A percentile compares a stretch with the other conserved stretches of the same genome.
Evolutionary conservation across 176 grass and related monocot genomes (phyloP).

Genomic region (Puya raimondii): DNA sequence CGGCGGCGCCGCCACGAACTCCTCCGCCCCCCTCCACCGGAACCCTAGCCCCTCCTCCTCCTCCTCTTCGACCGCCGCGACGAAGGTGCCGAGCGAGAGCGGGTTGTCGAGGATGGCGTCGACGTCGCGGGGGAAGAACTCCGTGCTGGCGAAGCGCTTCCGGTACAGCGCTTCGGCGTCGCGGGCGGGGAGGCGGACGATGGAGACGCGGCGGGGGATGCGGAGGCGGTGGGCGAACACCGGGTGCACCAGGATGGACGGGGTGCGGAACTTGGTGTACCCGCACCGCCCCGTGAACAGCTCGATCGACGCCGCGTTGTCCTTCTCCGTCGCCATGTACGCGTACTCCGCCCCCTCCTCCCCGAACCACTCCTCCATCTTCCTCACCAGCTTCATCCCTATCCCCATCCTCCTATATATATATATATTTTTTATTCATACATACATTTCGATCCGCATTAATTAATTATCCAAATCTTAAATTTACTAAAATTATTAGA

Average conservation of each 20-base stretch:
- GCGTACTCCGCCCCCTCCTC: constrained; percentile 53
- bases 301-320: constrained; percentile 64
- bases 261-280: constrained; percentile 87
- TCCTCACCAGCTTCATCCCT: constrained; percentile 34
- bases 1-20: constrained; percentile 50
- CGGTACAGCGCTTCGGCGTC: constrained; percentile 65
- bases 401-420: constrained; percentile 62
- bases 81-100: constrained; percentile 59
- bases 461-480: too few relatives aligned
- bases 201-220: constrained; percentile 14
- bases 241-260: constrained; percentile 82
- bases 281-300: constrained; percentile 72
- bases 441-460: background rate
- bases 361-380: constrained; percentile 68
- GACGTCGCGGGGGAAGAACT: constrained; percentile 87
- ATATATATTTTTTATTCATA: background rate
- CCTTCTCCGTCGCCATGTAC: constrained; percentile 80
- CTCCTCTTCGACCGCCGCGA: constrained; percentile 26
- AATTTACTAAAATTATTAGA: too few relatives aligned
- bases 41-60: background rate
- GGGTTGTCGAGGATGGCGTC: constrained; percentile 54
- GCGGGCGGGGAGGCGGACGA: constrained; percentile 26
- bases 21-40: constrained; percentile 44
- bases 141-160: constrained; percentile 31
- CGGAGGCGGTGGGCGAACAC: constrained; percentile 66